These are phyloP conservation scores for Schizothecium vesticola DNA, from an alignment of 495 filamentous ascomycete species.

Conservation along the genomic window DNA sequence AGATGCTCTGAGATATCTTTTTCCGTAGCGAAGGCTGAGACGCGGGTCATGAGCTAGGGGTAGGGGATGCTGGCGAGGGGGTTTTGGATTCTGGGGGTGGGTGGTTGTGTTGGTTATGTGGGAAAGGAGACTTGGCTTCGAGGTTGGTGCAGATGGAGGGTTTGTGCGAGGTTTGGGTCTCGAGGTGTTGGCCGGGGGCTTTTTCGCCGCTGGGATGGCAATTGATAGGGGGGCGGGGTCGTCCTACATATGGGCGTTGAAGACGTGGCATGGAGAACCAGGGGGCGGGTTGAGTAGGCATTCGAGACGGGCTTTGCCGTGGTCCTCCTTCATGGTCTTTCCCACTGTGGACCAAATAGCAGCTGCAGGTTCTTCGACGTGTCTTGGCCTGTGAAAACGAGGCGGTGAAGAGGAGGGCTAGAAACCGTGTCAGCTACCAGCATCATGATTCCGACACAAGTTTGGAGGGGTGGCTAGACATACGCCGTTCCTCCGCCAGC, in stretches of 20 bases:
- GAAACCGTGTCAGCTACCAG: background rate
- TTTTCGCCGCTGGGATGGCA: no score
- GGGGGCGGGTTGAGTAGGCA: constrained; percentile 4
- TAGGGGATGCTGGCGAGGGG: constrained; percentile 53
- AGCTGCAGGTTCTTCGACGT: constrained; percentile 5
- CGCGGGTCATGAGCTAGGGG: constrained; percentile 47
- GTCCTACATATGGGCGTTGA: background rate
- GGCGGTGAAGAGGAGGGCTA: constrained; percentile 1
- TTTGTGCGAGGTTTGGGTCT: no score
- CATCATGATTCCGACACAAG: background rate
- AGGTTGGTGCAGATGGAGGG: no score
- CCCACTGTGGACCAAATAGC: constrained; percentile 4
- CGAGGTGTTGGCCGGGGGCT: no score
- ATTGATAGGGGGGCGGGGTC: no score
- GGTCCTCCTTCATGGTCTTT: background rate
- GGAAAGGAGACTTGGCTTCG: no score
- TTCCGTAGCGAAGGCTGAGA: constrained; percentile 50
- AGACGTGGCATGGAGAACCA: background rate
- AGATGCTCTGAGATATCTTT: constrained; percentile 48
- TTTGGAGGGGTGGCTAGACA: background rate
- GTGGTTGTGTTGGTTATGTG: no score
- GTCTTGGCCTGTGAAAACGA: constrained; percentile 6
- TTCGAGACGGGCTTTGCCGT: background rate
- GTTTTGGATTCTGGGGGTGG: constrained; percentile 41
- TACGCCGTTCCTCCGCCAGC: background rate